These are phyloP conservation scores for Pseudomicrostroma phylloplanum DNA, from an alignment of 1,284 basidiomycete species.

Conservation along the genomic window DNA sequence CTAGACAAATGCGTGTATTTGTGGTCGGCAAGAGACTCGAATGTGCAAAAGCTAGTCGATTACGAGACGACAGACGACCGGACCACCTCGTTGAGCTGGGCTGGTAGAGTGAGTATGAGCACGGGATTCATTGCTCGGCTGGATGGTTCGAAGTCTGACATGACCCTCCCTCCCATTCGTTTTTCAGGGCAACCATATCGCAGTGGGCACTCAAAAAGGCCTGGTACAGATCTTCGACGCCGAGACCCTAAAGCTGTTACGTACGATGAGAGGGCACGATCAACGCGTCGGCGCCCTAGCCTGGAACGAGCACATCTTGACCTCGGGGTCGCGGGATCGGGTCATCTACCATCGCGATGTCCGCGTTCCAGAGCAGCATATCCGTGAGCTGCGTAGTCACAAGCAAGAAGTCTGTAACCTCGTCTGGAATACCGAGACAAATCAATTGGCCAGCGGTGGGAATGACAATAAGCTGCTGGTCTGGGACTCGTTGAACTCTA, in stretches of 20 bases:
- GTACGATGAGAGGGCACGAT: constrained; percentile 75
- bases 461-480: constrained; percentile 99
- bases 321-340: constrained; percentile 85
- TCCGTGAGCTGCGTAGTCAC: constrained; percentile 73
- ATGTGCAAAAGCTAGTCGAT: constrained; percentile 86
- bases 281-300: constrained; percentile 87
- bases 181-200: constrained; percentile 60
- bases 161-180: background rate
- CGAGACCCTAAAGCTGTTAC: constrained; percentile 66
- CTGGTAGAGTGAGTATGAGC: constrained; percentile 63
- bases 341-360: constrained; percentile 88
- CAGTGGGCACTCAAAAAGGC: constrained; percentile 83
- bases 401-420: constrained; percentile 94
- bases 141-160: background rate
- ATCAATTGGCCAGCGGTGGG: constrained; percentile 83
- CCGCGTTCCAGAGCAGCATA: constrained; percentile 65
- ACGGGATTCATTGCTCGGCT: background rate
- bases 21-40: constrained; percentile 89
- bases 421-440: constrained; percentile 74
- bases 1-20: constrained; percentile 87
- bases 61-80: constrained; percentile 59
- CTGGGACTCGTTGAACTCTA: constrained; percentile 64
- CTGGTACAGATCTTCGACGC: constrained; percentile 91
- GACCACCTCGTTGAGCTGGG: constrained; percentile 60
- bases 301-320: constrained; percentile 84